Base-by-base conservation (phyloP, 2,329 filamentous ascomycete species). In the Beauveria australis region DNA sequence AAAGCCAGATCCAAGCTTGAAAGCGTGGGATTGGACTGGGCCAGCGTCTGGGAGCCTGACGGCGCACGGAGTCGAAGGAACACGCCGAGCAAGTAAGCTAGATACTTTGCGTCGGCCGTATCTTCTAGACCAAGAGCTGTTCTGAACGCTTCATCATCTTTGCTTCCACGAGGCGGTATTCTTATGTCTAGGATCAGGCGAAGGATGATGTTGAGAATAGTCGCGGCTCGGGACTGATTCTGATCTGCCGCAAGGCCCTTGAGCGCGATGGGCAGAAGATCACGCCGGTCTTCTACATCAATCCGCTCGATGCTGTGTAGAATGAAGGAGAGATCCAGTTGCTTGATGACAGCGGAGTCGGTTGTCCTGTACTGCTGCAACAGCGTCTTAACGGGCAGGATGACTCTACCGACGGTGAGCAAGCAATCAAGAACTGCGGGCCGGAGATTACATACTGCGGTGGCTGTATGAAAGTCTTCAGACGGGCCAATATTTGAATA, bases 241-340 rank as follows among this genome's bases (percentile, higher is more conserved):
- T 70, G 63, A 26, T 75, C 73, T 8, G 68, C 64, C 12, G 72
- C 64, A 52, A 70, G 69, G 6, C 71, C 73, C 5, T 64, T 63
- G 1, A 76, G 62, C 5, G 73, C 73, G 40, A 71, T 80, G 1
- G 91, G 86, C n/a, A 97, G 74, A 5, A 96, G 76, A 12, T 86
- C 84, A 41, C 88, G 81, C 66, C 91, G 84, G 47, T 93, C 88
- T 58, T 79, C 69, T 14, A 76, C 72, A 37, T 77, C 72, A 24
- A 83, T 71, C 3, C 81, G 78, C 47, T 76, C 72, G 30, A 84
- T 68, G 47, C 93, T 94, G 70, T 96, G 91, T 69, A 95, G 90
- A 43, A 97, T 89, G 70, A 96, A 96, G 19, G 89, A 81, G 46
- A 97, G 78, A 73, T 97, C 92, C 67, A 97, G 89, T 70, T 96